These are phyloP conservation scores for Inonotus obliquus DNA, from an alignment of 1,284 basidiomycete species.

Conservation along the genomic window DNA sequence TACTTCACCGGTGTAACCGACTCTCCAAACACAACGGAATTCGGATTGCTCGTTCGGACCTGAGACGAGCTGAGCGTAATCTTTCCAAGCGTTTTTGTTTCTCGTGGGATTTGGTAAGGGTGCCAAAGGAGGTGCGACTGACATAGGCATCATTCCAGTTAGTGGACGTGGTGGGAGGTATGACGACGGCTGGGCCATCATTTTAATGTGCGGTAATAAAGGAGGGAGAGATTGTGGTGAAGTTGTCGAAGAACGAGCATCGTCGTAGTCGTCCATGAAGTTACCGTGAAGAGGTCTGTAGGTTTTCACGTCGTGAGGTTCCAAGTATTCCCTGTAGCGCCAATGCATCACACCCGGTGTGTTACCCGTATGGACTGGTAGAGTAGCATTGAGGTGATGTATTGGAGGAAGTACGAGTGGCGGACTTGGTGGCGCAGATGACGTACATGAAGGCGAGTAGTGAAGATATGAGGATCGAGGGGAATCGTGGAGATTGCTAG, in stretches of 20 bases:
- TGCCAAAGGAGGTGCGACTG: conserved; percentile 32
- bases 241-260: background rate
- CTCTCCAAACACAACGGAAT: conserved; percentile 28
- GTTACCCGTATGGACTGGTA: conserved; percentile 3
- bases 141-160: background rate
- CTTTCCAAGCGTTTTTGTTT: conserved; percentile 19
- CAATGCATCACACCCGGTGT: conserved; percentile 8
- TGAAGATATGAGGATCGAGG: background rate
- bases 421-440: conserved; percentile 12
- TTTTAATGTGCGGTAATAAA: conserved; percentile 7
- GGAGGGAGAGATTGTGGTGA: conserved; percentile 7
- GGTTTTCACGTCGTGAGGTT: background rate
- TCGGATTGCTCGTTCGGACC: conserved; percentile 12
- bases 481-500: background rate
- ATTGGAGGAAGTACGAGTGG: conserved; percentile 13
- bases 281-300: background rate
- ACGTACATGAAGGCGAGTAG: conserved; percentile 10
- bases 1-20: conserved; percentile 14
- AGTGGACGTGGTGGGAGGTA: background rate
- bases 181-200: conserved; percentile 7
- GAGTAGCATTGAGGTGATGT: conserved; percentile 3
- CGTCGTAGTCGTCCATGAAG: conserved; percentile 5
- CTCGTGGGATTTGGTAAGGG: conserved; percentile 22
- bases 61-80: conserved; percentile 6
- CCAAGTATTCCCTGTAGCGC: conserved; percentile 1